Evolutionary conservation across 2,329 filamentous ascomycete genomes (phyloP), one percentile per base, ranked within the genome.

Genomic region (Cytospora chrysosperma): DNA sequence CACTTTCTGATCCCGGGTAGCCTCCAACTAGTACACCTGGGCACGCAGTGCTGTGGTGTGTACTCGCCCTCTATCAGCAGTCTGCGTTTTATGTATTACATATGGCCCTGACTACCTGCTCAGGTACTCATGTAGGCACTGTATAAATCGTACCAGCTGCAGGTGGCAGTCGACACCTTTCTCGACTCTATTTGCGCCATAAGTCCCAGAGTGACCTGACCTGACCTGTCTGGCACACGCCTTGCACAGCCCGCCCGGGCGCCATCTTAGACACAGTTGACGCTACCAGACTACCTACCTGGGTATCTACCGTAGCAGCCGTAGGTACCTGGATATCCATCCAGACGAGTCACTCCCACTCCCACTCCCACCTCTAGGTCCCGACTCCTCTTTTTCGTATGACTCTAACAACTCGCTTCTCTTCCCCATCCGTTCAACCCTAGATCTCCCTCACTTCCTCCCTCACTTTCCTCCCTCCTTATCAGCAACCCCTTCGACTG

Each of bases 391-490:
- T 55, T 28, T 55, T 24, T 32, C 37, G 21, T 61, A 51, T 55
- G 34, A 55, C 58, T 55, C 59, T 43, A 4, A 19, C 51, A 4
- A 19, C 51, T 15, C 34, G 15, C 56, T 49, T 49, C 34, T 57
- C 15, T 56, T 52, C 34, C 47, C 55, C 40, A 58, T 59, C 55
- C 62, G 54, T 61, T 53, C 43, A 52, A 50, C 56, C 57, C 56
- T 24, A 58, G 68, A 34, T 57, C 62, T 66, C 47, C 54, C 60
- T 68, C 52, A 59, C 62, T 51, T 65, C 66, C 63, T 67, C 65
- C 63, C 63, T 61, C 56, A 55, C 63, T 34, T 37, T 55, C 52
- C 51, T 66, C 47, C 58, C 55, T 50, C 34, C 24, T 49, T n/a
- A 40, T n/a, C 17, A 40, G 8, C 59, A 17, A 37, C 9, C 30